Evolutionary conservation across 192 early-diverging fungal genomes (phyloP), one percentile per base, ranked within the genome.

Genomic region (Diversispora epigaea): DNA sequence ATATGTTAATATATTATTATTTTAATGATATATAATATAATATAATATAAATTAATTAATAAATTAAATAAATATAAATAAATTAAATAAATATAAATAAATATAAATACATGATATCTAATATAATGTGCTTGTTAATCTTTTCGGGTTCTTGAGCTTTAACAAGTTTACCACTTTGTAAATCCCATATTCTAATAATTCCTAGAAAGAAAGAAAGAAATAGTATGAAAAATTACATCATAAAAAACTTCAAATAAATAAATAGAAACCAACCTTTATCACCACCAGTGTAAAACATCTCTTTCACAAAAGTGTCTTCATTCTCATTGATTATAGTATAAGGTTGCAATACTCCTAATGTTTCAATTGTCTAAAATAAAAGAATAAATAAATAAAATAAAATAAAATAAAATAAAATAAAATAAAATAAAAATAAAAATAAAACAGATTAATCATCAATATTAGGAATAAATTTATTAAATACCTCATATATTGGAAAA

Each of bases 141-240:
- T 81, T 79, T 73, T 93, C 92, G 22, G 86, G 82, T 41, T 82
- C 76, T 77, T 96, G 91, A 22, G 81, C 85, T 68, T 87, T 83
- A 19, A 96, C 75, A 50, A 90, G 79, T 62, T 93, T 83, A 54
- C 93, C 92, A 4, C 84, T 87, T 41, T 82, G 82, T 49, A 95
- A 66, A 78, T 98, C 91, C 97, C 96, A 97, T 41, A 99, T 76
- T n/a, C 92, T 89, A 22, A 97, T 79, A 1, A 86, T 70, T 49
- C 90, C 83, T 82, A 19, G 11, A 44, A 17, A 17, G 17, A 12
- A 67, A 41, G 19, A 49, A 39, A 9, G 54, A 68, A 74, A 15
- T n/a, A 22, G 9, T 17, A 71, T 39, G 10, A 11, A 9, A 14
- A 17, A 15, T 8, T 63, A 6, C 6, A 17, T 41, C n/a, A 49